Conservation (phyloP, 2,329 filamentous ascomycete species). For the Penicillium sp. region DNA sequence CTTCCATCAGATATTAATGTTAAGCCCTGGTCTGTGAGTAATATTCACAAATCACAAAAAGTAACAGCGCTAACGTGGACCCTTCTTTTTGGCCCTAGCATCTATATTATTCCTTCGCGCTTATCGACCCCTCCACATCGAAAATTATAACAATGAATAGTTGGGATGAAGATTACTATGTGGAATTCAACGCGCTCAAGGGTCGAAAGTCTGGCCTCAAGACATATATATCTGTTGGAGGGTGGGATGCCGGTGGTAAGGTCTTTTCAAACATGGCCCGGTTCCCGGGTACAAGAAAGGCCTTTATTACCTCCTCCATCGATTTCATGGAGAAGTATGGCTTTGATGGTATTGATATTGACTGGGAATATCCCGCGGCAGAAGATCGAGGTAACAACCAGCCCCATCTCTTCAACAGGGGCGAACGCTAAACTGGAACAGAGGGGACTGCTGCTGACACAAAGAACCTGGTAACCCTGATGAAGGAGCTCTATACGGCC, state of each 20-base stretch:
- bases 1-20: conserved; percentile 19
- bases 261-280: conserved; percentile 23
- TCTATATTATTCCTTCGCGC: conserved; percentile 18
- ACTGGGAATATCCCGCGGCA: conserved; percentile 26
- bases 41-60: neutral
- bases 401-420: too few relatives aligned
- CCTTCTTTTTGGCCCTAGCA: conserved; percentile 11
- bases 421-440: too few relatives aligned
- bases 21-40: conserved; percentile 18
- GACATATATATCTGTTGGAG: conserved; percentile 24
- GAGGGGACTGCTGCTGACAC: conserved; percentile 7
- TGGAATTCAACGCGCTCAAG: conserved; percentile 17
- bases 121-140: conserved; percentile 2
- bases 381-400: conserved; percentile 13
- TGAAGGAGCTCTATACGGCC: conserved; percentile 7
- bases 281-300: conserved; percentile 10
- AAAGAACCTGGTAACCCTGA: conserved; percentile 9
- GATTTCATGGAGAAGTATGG: conserved; percentile 20
- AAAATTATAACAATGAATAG: conserved; percentile 10
- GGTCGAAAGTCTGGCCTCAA: conserved; percentile 22
- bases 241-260: conserved; percentile 22
- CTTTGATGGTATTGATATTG: conserved; percentile 30
- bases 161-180: conserved; percentile 6
- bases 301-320: conserved; percentile 22
- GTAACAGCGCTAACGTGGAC: neutral